Evolutionary conservation across 2,329 filamentous ascomycete species (phyloP).

Genomic region (Cladosporium austrohemisphaericum): DNA sequence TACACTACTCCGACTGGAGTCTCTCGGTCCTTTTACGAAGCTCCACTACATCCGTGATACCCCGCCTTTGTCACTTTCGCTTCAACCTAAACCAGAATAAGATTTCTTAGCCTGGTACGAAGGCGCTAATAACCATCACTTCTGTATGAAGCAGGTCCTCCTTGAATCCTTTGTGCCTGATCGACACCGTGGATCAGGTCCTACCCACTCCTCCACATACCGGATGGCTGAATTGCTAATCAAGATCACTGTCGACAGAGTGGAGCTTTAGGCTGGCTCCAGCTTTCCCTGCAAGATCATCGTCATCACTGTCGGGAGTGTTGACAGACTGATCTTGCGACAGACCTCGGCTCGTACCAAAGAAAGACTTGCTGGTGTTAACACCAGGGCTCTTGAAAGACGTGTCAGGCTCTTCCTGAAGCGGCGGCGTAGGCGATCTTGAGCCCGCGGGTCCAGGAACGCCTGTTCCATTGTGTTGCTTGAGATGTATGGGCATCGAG

Average conservation of each 20-base stretch:
- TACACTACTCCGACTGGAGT: too few species aligned
- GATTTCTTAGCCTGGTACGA: neutral
- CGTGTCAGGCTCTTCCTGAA: neutral
- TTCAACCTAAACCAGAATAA: neutral
- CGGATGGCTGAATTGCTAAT: neutral
- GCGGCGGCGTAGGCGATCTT: neutral
- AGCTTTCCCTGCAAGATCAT: conserved; percentile 1
- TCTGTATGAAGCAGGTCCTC: neutral
- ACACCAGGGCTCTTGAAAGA: neutral
- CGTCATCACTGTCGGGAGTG: neutral
- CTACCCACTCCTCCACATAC: neutral
- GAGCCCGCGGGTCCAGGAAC: neutral
- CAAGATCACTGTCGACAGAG: conserved; percentile 5
- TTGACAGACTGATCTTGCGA: neutral
- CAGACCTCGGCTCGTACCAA: conserved; percentile 1
- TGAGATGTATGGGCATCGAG: neutral
- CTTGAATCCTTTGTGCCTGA: conserved; percentile 4
- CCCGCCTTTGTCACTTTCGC: too few species aligned
- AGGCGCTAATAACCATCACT: neutral
- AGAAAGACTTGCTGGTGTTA: neutral
- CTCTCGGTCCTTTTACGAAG: too few species aligned
- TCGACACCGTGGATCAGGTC: neutral
- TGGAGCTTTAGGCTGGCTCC: neutral
- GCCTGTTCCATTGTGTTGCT: neutral
- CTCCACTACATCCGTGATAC: too few species aligned